Percentiles rank a stretch among this genome's conserved stretches.
phyloP scores from a whole-genome alignment of 768 basidiomycete genomes.

The Hydnomerulius pinastri region DNA sequence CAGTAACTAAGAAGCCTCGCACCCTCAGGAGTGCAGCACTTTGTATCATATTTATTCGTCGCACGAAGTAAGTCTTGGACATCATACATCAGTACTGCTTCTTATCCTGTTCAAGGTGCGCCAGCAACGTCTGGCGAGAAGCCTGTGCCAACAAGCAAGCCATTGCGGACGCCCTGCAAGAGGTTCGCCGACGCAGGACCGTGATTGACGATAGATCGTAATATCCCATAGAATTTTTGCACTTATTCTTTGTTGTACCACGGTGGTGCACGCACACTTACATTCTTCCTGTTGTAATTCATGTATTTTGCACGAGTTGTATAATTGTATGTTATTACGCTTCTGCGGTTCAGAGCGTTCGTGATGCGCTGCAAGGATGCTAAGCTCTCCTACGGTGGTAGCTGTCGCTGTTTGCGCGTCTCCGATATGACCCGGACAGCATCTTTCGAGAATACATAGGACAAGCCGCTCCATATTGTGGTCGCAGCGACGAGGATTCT shows the following conservation, averaged over 20 bases:
- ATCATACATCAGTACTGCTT: neutral
- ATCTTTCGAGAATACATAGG: slow-evolving; percentile 75
- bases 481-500: slow-evolving; percentile 89
- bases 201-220: slow-evolving; percentile 14
- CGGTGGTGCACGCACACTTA: neutral
- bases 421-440: slow-evolving; percentile 63
- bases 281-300: slow-evolving; percentile 15
- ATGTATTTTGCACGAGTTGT: slow-evolving; percentile 18
- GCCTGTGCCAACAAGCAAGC: slow-evolving; percentile 62
- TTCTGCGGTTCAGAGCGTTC: slow-evolving; percentile 2
- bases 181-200: slow-evolving; percentile 60
- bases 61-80: slow-evolving; percentile 53
- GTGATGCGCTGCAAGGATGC: neutral
- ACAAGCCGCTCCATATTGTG: slow-evolving; percentile 89
- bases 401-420: slow-evolving; percentile 32
- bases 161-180: slow-evolving; percentile 65
- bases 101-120: slow-evolving; percentile 44
- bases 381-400: slow-evolving; percentile 16
- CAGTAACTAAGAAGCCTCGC: slow-evolving; percentile 41
- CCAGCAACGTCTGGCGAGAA: slow-evolving; percentile 64
- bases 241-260: neutral
- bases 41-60: slow-evolving; percentile 63
- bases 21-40: slow-evolving; percentile 59
- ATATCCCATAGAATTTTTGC: too few species aligned
- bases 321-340: slow-evolving; percentile 21